Percentiles rank a stretch among this genome's conserved stretches.
phyloP scores from a whole-genome alignment of 352 stramenopile species.

The Globisporangium mamillatum region DNA sequence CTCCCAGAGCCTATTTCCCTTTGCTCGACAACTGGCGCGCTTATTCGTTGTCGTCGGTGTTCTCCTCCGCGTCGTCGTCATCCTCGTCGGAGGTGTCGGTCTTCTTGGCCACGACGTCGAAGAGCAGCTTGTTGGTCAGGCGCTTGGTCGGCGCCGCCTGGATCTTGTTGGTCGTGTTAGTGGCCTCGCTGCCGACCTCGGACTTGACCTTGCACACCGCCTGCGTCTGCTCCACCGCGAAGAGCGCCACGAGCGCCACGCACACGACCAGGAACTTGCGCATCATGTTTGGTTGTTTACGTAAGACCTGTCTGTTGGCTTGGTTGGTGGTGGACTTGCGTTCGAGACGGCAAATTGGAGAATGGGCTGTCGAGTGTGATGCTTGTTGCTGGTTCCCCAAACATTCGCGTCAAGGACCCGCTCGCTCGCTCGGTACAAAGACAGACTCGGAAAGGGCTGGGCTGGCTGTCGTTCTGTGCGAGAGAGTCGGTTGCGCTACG shows the following conservation, averaged over 20 bases:
- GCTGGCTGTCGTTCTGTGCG: neutral
- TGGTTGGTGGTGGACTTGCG: conserved; percentile 3
- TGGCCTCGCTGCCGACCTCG: conserved; percentile 18
- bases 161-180: conserved; percentile 29
- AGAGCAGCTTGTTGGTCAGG: conserved; percentile 31
- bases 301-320: neutral
- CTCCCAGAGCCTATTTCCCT: neutral
- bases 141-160: conserved; percentile 25
- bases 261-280: conserved; percentile 26
- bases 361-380: neutral
- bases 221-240: conserved; percentile 17
- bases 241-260: conserved; percentile 22
- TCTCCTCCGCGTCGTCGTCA: conserved; percentile 10
- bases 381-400: neutral
- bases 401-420: neutral
- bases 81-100: conserved; percentile 9
- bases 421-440: neutral
- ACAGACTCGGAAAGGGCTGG: neutral
- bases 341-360: neutral
- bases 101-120: conserved; percentile 24
- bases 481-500: conserved; percentile 6
- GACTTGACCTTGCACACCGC: conserved; percentile 33
- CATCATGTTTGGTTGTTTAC: conserved; percentile 17
- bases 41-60: neutral
- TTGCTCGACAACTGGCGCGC: neutral